phyloP scores from a whole-genome alignment of 768 basidiomycete genomes.

The Rhodosporidiobolus odoratus region DNA sequence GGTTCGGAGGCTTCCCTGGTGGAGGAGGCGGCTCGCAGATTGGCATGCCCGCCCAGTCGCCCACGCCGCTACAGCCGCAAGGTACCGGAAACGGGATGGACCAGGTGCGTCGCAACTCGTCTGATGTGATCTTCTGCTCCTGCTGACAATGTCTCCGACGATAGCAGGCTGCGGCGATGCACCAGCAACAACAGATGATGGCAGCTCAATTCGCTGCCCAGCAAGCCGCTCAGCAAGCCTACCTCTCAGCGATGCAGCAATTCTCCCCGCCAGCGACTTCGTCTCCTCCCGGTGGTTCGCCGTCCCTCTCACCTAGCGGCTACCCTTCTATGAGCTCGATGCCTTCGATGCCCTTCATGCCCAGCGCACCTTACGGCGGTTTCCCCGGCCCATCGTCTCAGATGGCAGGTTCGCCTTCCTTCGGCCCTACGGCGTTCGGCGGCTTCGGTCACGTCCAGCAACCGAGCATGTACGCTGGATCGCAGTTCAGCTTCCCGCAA shows the following conservation, averaged over 20 bases:
- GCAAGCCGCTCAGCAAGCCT: conserved; percentile 28
- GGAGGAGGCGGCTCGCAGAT: conserved; percentile 44
- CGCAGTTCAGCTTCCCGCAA: not conserved
- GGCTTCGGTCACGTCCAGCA: conserved; percentile 24
- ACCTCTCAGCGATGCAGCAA: conserved; percentile 33
- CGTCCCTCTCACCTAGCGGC: conserved; percentile 19
- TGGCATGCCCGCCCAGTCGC: conserved; percentile 50
- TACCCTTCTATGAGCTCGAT: conserved; percentile 7
- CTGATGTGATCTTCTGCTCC: not conserved
- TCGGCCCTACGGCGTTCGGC: not conserved
- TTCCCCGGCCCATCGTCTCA: conserved; percentile 8
- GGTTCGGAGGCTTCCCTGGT: conserved; percentile 48
- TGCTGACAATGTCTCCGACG: not conserved
- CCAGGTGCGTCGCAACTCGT: conserved; percentile 46
- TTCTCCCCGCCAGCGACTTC: conserved; percentile 10
- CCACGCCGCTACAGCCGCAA: conserved; percentile 52
- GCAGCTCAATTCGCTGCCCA: conserved; percentile 62
- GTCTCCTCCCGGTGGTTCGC: not conserved
- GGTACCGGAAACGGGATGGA: conserved; percentile 45
- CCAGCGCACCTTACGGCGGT: not conserved
- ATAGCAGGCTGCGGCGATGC: not conserved
- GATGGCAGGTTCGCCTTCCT: conserved; percentile 19
- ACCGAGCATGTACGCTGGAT: conserved; percentile 13
- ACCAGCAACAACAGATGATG: conserved; percentile 67
- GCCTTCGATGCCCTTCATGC: conserved; percentile 19